Base-by-base conservation (phyloP, 2,329 filamentous ascomycete species). In the Fusarium sp. region DNA sequence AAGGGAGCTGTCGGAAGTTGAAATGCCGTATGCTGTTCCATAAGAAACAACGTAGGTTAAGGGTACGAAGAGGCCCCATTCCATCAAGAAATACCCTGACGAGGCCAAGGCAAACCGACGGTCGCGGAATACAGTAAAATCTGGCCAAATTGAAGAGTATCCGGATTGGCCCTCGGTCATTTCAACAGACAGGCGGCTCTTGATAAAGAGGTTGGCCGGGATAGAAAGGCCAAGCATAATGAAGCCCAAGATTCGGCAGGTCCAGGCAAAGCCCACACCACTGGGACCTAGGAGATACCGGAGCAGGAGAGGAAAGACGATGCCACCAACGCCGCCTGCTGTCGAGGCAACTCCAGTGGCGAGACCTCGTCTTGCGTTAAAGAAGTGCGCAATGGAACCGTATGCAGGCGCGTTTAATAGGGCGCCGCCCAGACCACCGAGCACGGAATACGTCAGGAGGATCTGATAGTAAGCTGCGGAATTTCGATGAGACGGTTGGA, bases 381-480 rank as follows among this genome's bases (percentile, higher is more conserved):
- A 51, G 30, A 30, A 51, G 9, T 51, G 47, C 0, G 30, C 47
- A 1, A 51, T 36, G 1, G 36, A 16, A 3, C 30, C 47, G 13
- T 36, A 51, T 12, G 47, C 47, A 13, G 47, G 47, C 9, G 36
- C 36, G 31, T 51, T 51, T 18, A 51, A 36, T 0, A 51, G 47
- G 23, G 47, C 36, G 0, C 30, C 47, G 7, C 47, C 47, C 36
- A 51, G 34, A 11, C 47, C 47, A 6, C 23, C 36, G 34, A 51
- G 47, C 30, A 51, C n/a, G 2, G 47, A 51, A 4, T 36, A 37
- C 9, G 30, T 36, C 12, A 51, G 47, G 9, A 51, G 23, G 3
- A 51, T 51, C 31, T 51, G 47, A 37, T 51, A 51, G 8, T 51
- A 51, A 11, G 36, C 40, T 43, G 16, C 36, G n/a, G n/a, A 15